phyloP scores from a whole-genome alignment of 2,329 filamentous ascomycete genomes.

The Fusarium longipes region DNA sequence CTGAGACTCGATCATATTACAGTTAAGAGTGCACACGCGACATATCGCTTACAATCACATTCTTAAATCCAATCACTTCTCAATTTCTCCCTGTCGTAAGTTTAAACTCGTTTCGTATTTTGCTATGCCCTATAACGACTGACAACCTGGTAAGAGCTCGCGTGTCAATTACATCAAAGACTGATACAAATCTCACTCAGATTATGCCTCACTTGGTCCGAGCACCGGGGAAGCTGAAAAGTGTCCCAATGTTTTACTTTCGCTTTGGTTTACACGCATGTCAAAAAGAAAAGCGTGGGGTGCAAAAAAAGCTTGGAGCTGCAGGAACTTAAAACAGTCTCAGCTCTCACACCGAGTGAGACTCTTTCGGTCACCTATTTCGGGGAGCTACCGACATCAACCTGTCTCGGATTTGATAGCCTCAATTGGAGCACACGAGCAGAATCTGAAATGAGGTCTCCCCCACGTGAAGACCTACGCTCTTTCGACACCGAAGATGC shows the following conservation, averaged over 20 bases:
- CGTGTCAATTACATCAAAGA: conserved; percentile 25
- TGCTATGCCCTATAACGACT: not conserved
- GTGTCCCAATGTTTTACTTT: not conserved
- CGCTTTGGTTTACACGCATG: not conserved
- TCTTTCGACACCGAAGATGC: conserved; percentile 44
- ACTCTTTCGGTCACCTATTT: conserved; percentile 33
- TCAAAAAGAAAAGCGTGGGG: conserved; percentile 10
- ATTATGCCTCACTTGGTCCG: conserved; percentile 4
- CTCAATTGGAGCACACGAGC: conserved; percentile 9
- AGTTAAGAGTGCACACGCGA: conserved; percentile 23
- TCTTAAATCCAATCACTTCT: conserved; percentile 11
- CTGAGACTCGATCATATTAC: conserved; percentile 3
- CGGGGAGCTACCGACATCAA: conserved; percentile 9
- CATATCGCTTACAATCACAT: conserved; percentile 11
- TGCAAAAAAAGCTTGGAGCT: not conserved
- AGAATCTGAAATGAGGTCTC: conserved; percentile 2
- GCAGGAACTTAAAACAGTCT: conserved; percentile 4
- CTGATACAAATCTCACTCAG: conserved; percentile 2
- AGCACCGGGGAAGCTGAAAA: conserved; percentile 1
- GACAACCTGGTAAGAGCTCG: conserved; percentile 30
- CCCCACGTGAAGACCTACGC: conserved; percentile 44
- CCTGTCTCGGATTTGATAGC: conserved; percentile 13
- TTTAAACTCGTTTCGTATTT: conserved; percentile 22
- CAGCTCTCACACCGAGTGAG: conserved; percentile 23
- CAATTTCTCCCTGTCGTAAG: not conserved